phyloP scores from a whole-genome alignment of 208 protist genomes.

The Leishmania braziliensis region DNA sequence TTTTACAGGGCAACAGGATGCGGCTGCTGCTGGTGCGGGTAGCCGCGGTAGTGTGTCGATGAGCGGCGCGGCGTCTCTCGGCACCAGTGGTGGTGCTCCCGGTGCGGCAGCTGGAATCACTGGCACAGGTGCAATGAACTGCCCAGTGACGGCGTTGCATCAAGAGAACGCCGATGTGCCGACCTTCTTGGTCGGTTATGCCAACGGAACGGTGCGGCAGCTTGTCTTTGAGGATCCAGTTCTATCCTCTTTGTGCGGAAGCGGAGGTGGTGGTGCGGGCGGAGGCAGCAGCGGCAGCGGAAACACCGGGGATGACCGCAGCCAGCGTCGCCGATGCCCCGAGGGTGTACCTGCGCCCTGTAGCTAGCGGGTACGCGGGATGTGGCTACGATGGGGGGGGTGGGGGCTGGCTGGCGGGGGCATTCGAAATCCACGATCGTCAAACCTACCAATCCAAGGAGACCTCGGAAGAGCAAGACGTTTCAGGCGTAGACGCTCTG shows the following conservation, averaged over 20 bases:
- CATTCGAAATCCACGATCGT: not conserved
- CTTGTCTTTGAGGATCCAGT: conserved; percentile 56
- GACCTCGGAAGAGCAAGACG: not conserved
- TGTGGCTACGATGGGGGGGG: not conserved
- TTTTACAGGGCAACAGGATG: not conserved
- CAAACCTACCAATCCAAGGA: not conserved
- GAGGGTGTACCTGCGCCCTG: not conserved
- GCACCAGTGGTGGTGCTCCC: not conserved
- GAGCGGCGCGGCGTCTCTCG: not conserved
- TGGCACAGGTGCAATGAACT: conserved; percentile 18
- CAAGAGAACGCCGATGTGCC: conserved; percentile 70
- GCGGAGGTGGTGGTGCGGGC: conserved; percentile 7
- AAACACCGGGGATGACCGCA: conserved; percentile 7
- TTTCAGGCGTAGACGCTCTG: no score
- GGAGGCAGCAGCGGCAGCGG: conserved; percentile 13
- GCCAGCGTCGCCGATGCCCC: conserved; percentile 10
- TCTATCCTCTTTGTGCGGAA: conserved; percentile 5
- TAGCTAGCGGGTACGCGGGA: not conserved
- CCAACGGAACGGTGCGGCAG: conserved; percentile 53
- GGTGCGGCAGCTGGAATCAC: not conserved
- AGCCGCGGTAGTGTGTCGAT: not conserved
- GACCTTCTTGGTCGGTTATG: conserved; percentile 74
- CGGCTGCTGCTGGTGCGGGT: not conserved
- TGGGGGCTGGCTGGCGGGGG: not conserved
- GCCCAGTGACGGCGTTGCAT: conserved; percentile 63